Conservation (phyloP, 768 basidiomycete species). For the Mycena polygramma region DNA sequence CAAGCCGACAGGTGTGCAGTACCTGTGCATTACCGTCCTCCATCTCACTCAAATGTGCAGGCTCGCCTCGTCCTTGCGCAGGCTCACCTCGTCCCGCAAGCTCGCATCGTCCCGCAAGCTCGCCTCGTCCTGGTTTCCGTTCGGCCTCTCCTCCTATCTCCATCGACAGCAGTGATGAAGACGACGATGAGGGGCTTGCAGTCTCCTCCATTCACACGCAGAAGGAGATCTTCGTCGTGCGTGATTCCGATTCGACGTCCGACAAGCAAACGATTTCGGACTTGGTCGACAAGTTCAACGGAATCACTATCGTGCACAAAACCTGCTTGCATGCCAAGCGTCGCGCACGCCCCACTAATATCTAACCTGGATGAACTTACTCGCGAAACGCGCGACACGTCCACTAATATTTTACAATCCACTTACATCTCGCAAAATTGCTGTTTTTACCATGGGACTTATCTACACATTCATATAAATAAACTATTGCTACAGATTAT, state of each 20-base stretch:
- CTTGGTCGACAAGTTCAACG: conserved; percentile 18
- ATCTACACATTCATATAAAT: conserved; percentile 15
- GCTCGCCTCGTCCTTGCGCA: conserved; percentile 46
- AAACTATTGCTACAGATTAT: conserved; percentile 34
- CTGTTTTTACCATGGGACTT: conserved; percentile 1
- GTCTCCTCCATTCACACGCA: conserved; percentile 1
- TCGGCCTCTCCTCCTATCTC: conserved; percentile 3
- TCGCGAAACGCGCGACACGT: too few species aligned
- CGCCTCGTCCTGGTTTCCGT: neutral
- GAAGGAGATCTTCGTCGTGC: conserved; percentile 26
- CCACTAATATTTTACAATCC: neutral
- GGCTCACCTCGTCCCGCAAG: too few species aligned
- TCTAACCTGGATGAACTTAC: too few species aligned
- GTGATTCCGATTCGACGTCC: conserved; percentile 32
- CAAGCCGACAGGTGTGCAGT: conserved; percentile 58
- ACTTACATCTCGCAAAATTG: conserved; percentile 3
- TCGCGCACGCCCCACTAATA: neutral
- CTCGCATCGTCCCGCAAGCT: too few species aligned
- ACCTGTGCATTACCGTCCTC: neutral
- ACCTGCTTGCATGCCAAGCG: conserved; percentile 25
- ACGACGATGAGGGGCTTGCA: conserved; percentile 1
- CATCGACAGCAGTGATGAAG: conserved; percentile 26
- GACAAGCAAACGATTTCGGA: conserved; percentile 13
- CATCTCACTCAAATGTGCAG: conserved; percentile 37
- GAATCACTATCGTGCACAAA: conserved; percentile 26